phyloP scores from a whole-genome alignment of 2,329 filamentous ascomycete genomes.

The Claviceps arundinis region DNA sequence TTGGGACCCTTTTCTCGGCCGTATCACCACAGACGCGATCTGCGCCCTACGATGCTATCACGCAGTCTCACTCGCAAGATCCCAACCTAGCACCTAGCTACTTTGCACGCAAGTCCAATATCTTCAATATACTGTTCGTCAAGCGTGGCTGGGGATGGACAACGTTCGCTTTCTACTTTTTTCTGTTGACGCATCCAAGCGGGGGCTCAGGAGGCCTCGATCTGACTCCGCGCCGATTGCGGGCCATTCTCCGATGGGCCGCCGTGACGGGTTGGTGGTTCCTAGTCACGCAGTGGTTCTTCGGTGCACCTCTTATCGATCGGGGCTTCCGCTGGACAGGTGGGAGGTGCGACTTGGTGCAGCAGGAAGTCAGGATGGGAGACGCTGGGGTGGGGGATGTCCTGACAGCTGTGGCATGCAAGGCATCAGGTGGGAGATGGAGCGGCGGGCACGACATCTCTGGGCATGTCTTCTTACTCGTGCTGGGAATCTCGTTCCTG shows the following conservation, averaged over 20 bases:
- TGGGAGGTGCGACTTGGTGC: slow-evolving; percentile 59
- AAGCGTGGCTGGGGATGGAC: slow-evolving; percentile 94
- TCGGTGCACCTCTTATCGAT: slow-evolving; percentile 82
- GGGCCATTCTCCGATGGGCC: slow-evolving; percentile 54
- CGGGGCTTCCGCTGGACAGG: slow-evolving; percentile 80
- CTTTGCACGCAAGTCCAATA: slow-evolving; percentile 85
- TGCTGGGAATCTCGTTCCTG: slow-evolving; percentile 69
- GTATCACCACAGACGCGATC: slow-evolving; percentile 60
- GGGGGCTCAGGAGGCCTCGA: slow-evolving; percentile 17
- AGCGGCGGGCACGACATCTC: slow-evolving; percentile 91
- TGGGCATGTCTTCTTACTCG: slow-evolving; percentile 86
- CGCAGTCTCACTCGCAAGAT: slow-evolving; percentile 50
- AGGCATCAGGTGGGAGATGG: slow-evolving; percentile 71
- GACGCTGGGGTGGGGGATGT: slow-evolving; percentile 34
- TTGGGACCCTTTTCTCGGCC: slow-evolving; percentile 69
- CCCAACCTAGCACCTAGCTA: slow-evolving; percentile 56
- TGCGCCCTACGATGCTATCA: slow-evolving; percentile 45
- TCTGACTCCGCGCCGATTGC: slow-evolving; percentile 26
- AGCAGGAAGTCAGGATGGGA: slow-evolving; percentile 32
- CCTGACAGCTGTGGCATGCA: slow-evolving; percentile 68
- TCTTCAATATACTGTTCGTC: slow-evolving; percentile 88
- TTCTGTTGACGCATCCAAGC: slow-evolving; percentile 55
- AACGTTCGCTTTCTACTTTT: slow-evolving; percentile 56
- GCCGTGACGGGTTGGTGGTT: slow-evolving; percentile 70
- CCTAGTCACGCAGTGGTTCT: slow-evolving; percentile 90